phyloP scores from a whole-genome alignment of 805 yeast genomes.

The Monosporozyma servazzii region DNA sequence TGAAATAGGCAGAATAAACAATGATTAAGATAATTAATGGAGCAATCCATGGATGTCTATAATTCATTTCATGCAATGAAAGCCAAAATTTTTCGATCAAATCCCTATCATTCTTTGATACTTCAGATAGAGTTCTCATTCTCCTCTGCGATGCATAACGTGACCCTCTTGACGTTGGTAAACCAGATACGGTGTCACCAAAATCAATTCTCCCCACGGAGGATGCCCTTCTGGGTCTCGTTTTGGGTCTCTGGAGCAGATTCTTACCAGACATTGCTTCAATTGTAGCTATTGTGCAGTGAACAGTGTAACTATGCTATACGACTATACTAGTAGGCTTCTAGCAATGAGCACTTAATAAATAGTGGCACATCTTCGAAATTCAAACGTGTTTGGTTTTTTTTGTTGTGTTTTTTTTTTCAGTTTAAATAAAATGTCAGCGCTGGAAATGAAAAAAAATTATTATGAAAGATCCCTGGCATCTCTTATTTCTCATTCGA shows the following conservation, averaged over 20 bases:
- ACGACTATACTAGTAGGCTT: not conserved
- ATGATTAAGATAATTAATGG: conserved; percentile 44
- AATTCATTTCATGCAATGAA: conserved; percentile 36
- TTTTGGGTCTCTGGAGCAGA: not conserved
- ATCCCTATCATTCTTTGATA: conserved; percentile 41
- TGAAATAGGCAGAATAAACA: conserved; percentile 38
- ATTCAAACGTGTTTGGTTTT: not conserved
- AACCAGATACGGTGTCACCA: conserved; percentile 48
- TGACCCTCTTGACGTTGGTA: not conserved
- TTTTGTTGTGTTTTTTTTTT: no score
- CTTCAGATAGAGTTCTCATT: conserved; percentile 5
- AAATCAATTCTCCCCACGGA: conserved; percentile 67
- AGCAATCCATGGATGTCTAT: conserved; percentile 59
- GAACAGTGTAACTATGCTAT: not conserved
- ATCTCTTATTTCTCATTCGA: no score
- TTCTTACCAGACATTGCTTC: not conserved
- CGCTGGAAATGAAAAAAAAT: no score
- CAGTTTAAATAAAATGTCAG: no score
- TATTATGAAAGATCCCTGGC: no score
- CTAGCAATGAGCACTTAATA: not conserved
- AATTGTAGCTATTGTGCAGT: not conserved
- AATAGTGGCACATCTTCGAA: not conserved
- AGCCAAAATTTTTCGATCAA: conserved; percentile 46
- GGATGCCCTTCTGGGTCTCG: conserved; percentile 38
- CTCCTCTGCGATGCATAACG: conserved; percentile 20